phyloP scores from a whole-genome alignment of 768 basidiomycete species.

The Tylopilus plumbeoviolaceoides region DNA sequence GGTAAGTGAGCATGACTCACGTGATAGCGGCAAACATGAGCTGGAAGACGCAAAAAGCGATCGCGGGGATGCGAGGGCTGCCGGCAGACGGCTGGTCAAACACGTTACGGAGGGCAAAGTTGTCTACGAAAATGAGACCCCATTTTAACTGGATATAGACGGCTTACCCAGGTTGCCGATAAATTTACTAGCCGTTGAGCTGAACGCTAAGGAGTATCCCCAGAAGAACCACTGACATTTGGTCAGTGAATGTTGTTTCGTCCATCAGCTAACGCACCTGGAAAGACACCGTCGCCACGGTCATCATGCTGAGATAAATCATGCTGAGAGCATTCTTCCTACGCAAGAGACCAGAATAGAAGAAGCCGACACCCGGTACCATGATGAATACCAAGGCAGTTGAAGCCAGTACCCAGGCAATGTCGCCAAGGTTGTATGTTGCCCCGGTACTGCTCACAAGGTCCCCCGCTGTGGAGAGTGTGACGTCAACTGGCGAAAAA shows the following conservation, averaged over 20 bases:
- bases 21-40: conserved; percentile 90
- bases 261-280: conserved; percentile 63
- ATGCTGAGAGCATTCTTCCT: conserved; percentile 92
- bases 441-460: conserved; percentile 27
- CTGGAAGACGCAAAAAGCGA: conserved; percentile 84
- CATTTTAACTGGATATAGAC: neutral
- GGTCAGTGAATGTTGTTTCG: neutral
- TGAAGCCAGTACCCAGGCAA: conserved; percentile 65
- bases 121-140: conserved; percentile 40
- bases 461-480: conserved; percentile 33
- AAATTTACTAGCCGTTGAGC: conserved; percentile 64
- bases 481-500: neutral
- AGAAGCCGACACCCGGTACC: conserved; percentile 83
- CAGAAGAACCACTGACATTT: conserved; percentile 86
- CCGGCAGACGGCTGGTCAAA: conserved; percentile 73
- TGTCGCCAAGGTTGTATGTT: conserved; percentile 59
- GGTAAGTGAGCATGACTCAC: conserved; percentile 36
- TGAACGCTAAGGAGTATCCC: conserved; percentile 93
- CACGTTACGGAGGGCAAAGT: conserved; percentile 82
- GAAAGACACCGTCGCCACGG: conserved; percentile 76
- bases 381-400: conserved; percentile 84
- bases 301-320: conserved; percentile 78
- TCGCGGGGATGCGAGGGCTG: conserved; percentile 61
- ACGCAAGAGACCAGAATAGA: conserved; percentile 87
- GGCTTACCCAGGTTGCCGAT: conserved; percentile 81